Base-by-base conservation (phyloP, 2,329 filamentous ascomycete species). In the Fusarium lyarnte region DNA sequence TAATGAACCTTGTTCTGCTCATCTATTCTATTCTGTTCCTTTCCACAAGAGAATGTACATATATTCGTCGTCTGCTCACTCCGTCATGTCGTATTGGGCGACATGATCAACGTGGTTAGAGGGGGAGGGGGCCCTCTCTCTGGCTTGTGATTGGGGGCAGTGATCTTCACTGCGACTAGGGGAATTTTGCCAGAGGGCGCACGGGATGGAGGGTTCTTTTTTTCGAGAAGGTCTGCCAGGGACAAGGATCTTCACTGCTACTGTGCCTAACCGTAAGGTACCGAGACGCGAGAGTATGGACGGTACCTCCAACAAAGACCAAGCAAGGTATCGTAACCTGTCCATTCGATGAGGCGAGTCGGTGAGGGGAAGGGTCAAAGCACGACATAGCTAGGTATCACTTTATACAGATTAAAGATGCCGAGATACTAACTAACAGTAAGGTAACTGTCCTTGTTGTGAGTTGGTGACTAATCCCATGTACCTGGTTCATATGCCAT, bases 211-310 rank as follows among this genome's bases (percentile, higher is more conserved):
- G 51, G 58, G 69, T 73, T 73, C 70, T 70, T 73, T 70, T 73
- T 70, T 73, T 73, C 70, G 69, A 73, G 70, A 73, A 73, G 70
- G 51, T 73, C 55, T 60, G 49, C 47, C 41, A 47, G 38, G 29
- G 51, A 38, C 70, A 73, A 57, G 70, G 70, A 70, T 73, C 53
- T 38, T 43, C 27, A 46, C 31, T 49, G 39, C 52, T 35, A 33
- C 46, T 49, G 29, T 49, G 43, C 36, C 54, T 49, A 23, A 36
- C 23, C 8, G 47, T 36, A 25, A 25, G 25, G 25, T 25, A 51
- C 31, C 17, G 31, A 47, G 25, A 21, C 19, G 25, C 43, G 43
- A 46, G 25, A 29, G 43, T 29, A 21, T 23, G 42, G 42, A 17
- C 46, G 16, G n/a, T 51, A 33, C 52, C n/a, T 57, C 12, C 19